Evolutionary conservation across 2,329 filamentous ascomycete species (phyloP).

Genomic region (Penicillium sp.): DNA sequence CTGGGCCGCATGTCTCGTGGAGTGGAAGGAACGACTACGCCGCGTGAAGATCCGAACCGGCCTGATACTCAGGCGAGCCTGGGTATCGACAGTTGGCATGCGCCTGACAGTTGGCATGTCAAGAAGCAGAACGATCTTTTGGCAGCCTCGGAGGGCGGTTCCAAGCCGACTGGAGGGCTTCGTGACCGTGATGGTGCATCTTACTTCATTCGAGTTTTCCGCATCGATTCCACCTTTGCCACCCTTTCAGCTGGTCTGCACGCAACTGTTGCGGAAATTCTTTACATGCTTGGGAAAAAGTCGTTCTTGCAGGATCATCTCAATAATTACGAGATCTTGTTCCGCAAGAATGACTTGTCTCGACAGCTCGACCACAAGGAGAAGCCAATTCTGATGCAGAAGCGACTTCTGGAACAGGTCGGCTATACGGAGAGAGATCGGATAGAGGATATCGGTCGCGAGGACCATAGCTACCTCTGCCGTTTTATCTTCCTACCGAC

Average conservation of each 20-base stretch:
- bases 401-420: conserved; percentile 81
- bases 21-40: conserved; percentile 32
- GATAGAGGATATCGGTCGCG: conserved; percentile 87
- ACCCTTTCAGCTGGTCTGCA: conserved; percentile 81
- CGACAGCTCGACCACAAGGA: conserved; percentile 74
- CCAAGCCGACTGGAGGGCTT: conserved; percentile 1
- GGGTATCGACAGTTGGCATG: conserved; percentile 66
- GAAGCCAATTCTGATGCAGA: conserved; percentile 84
- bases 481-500: conserved; percentile 92
- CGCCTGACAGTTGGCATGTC: conserved; percentile 95
- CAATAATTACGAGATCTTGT: conserved; percentile 91
- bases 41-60: conserved; percentile 27
- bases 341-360: conserved; percentile 87
- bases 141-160: conserved; percentile 7
- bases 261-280: conserved; percentile 78
- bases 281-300: conserved; percentile 89
- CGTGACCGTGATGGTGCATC: conserved; percentile 66
- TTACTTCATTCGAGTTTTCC: conserved; percentile 94
- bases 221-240: conserved; percentile 87
- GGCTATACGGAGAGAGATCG: conserved; percentile 83
- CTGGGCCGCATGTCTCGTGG: conserved; percentile 55
- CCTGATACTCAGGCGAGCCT: conserved; percentile 35
- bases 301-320: conserved; percentile 85
- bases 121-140: conserved; percentile 51
- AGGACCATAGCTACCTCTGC: conserved; percentile 96